A percentile compares a stretch with the other conserved stretches of the same genome.
Evolutionary conservation across 139 green algal species (phyloP).

Genomic region (Micromonas commoda): DNA sequence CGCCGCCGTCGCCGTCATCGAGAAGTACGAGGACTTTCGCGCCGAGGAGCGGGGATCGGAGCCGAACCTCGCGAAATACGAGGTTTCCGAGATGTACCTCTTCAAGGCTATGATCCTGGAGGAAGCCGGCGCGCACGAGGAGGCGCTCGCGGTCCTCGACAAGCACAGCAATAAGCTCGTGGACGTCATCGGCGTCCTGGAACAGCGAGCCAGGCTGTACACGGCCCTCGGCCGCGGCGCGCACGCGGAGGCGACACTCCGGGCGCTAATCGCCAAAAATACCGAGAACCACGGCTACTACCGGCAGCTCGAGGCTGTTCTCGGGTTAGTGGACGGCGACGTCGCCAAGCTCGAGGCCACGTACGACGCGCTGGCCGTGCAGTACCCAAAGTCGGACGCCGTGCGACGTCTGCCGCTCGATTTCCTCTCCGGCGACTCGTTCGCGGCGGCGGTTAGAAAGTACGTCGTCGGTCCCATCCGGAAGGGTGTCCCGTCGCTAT

Average conservation of each 20-base stretch:
- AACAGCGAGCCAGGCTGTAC: constrained; percentile 58
- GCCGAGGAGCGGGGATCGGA: neutral
- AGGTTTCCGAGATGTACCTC: constrained; percentile 91
- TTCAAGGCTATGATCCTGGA: constrained; percentile 83
- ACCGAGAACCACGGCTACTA: constrained; percentile 40
- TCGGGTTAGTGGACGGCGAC: neutral
- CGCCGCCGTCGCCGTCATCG: constrained; percentile 31
- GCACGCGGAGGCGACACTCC: constrained; percentile 64
- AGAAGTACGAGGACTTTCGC: constrained; percentile 42
- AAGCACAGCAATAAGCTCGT: constrained; percentile 56
- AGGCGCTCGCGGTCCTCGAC: constrained; percentile 59
- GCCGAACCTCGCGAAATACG: constrained; percentile 66
- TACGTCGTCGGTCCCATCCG: constrained; percentile 22
- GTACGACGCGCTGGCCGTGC: constrained; percentile 64
- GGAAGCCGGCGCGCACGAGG: constrained; percentile 59
- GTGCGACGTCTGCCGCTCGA: constrained; percentile 78
- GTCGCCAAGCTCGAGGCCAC: constrained; percentile 45
- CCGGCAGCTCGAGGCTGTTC: constrained; percentile 5
- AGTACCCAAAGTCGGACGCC: constrained; percentile 48
- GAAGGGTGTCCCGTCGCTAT: constrained; percentile 90
- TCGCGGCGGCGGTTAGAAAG: neutral
- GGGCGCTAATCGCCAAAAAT: constrained; percentile 8
- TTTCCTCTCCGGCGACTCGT: constrained; percentile 53
- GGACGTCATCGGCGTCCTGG: constrained; percentile 63
- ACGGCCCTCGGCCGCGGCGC: constrained; percentile 38